Evolutionary conservation across 345 rosid species (phyloP).

Genomic region (Tarenaya hassleriana): DNA sequence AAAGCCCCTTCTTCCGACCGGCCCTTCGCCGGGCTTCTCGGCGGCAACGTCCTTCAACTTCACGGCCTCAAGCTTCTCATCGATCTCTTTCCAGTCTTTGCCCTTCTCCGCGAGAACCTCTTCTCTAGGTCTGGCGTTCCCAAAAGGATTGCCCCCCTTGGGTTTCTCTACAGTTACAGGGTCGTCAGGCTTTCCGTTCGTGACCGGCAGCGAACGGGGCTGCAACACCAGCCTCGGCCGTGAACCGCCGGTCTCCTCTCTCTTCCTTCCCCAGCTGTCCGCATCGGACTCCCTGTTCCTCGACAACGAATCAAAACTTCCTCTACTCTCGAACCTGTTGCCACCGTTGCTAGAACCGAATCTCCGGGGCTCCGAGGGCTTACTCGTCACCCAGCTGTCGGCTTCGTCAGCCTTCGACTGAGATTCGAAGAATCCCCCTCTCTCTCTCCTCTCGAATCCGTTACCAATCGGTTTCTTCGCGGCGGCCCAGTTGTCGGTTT

Average conservation of each 20-base stretch:
- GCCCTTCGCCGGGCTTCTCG: conserved; percentile 40
- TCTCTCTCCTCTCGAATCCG: conserved; percentile 55
- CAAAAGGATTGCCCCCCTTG: conserved; percentile 69
- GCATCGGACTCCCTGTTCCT: conserved; percentile 52
- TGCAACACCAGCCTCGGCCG: conserved; percentile 77
- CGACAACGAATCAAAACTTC: conserved; percentile 63
- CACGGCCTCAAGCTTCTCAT: conserved; percentile 63
- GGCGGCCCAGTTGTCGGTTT: conserved; percentile 83
- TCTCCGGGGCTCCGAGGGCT: conserved; percentile 37
- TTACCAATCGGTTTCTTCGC: conserved; percentile 50
- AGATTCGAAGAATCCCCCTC: conserved; percentile 56
- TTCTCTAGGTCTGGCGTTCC: conserved; percentile 92
- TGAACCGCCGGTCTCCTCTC: conserved; percentile 39
- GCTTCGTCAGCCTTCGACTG: conserved; percentile 88
- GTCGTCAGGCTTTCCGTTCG: conserved; percentile 27
- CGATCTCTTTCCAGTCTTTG: conserved; percentile 85
- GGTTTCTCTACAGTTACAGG: conserved; percentile 35
- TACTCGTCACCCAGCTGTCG: conserved; percentile 70
- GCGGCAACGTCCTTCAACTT: conserved; percentile 41
- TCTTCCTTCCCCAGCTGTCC: conserved; percentile 73
- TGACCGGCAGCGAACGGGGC: conserved; percentile 56
- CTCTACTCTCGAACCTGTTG: conserved; percentile 47
- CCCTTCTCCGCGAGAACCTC: conserved; percentile 93
- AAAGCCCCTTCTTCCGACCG: conserved; percentile 36
- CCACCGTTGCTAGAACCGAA: conserved; percentile 25